Base-by-base conservation (phyloP, 192 early-diverging fungal genomes). In the Dimargaris xerosporica region DNA sequence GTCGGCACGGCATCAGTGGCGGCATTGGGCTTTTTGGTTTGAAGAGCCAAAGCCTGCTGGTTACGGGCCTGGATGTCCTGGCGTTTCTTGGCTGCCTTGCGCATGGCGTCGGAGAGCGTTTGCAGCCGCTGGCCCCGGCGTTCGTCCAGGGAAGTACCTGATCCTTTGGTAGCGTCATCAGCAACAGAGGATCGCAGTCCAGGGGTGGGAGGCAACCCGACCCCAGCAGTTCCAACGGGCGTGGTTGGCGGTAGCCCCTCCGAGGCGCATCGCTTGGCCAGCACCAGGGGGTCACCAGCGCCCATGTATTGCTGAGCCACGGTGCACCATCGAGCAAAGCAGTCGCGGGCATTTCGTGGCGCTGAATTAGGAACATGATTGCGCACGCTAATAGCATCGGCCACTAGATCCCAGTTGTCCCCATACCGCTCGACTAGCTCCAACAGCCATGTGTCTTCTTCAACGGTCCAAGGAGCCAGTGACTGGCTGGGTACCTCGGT, bases 321-420 rank as follows among this genome's bases (percentile, higher is more conserved):
- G 5, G 17, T 13, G 26, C 23, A 12, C 52, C 58, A 60, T n/a
- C 58, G 58, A 39, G 31, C 39, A 39, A 25, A 60, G 39, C 58
- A 60, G 26, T 60, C 58, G 17, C 58, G 58, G 28, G 41, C 39
- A n/a, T 60, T 60, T 5, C 58, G 58, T 0, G 58, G 58, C 23
- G 13, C n/a, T 17, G 58, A 41, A 16, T 39, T 39, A 4, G 58
- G 58, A n/a, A 60, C n/a, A 34, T 60, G 58, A n/a, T 41, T 44
- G 17, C 41, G 17, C 1, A 74, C 70, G 53, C 77, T 80, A 21
- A 86, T 70, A 0, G 80, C 62, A 29, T 86, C 85, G n/a, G 73
- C 63, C 25, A 90, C 81, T 19, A 83, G 61, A 34, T 72, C 68
- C 85, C 85, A 90, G 67, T 90, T 86, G 63, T 74, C 79, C 34